A percentile compares a stretch with the other conserved stretches of the same genome.
Evolutionary conservation across 768 basidiomycete genomes (phyloP).

Genomic region (Naganishia kalamii): DNA sequence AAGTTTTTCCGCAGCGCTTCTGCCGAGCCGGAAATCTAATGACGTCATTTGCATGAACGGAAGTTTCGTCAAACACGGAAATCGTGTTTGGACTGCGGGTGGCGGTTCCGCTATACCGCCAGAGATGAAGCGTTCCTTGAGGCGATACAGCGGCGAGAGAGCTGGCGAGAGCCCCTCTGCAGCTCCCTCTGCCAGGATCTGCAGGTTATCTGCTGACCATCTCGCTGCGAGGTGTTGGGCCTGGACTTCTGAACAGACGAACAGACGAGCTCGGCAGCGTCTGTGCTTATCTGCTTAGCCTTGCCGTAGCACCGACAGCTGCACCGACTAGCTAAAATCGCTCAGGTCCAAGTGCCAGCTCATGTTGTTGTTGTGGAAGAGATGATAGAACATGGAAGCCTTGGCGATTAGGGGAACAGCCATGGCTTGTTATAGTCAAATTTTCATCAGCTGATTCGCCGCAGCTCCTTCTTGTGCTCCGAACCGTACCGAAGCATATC

Average conservation of each 20-base stretch:
- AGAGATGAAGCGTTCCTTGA: neutral
- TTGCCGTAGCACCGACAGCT: neutral
- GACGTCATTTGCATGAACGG: no score
- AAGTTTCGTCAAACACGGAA: no score
- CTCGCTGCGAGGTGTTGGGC: neutral
- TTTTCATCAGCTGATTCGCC: neutral
- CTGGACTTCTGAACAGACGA: neutral
- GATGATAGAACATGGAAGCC: no score
- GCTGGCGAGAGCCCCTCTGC: neutral
- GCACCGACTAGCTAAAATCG: neutral
- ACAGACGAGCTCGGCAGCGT: neutral
- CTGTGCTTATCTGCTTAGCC: neutral
- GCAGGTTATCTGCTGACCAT: neutral
- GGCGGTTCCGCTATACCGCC: neutral
- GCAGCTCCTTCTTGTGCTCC: neutral
- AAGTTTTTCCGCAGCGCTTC: no score
- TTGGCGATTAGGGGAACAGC: neutral
- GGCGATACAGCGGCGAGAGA: no score
- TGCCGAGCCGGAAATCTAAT: no score
- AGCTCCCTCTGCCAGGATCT: no score
- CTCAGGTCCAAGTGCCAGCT: neutral
- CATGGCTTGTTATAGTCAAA: no score
- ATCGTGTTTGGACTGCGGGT: neutral
- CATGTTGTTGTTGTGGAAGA: no score
- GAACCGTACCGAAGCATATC: no score